Conservation (phyloP, 2,329 filamentous ascomycete species). For the Ascochyta koolunga region DNA sequence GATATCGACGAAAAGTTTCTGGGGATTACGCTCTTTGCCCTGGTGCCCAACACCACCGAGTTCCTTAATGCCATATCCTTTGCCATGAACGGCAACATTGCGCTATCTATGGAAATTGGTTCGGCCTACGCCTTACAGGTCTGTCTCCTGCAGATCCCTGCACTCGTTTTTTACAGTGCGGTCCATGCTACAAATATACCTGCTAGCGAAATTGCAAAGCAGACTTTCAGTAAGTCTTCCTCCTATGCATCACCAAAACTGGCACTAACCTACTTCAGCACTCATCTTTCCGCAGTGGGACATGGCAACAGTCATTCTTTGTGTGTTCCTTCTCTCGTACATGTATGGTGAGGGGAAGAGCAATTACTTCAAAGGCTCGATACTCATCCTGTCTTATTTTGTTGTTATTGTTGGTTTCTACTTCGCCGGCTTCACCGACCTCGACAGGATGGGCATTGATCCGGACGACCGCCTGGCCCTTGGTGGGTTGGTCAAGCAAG, state of each 20-base stretch:
- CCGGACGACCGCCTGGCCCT: slow-evolving; percentile 45
- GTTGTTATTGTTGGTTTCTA: slow-evolving; percentile 93
- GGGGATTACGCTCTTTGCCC: slow-evolving; percentile 92
- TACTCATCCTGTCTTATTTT: slow-evolving; percentile 88
- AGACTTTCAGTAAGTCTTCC: slow-evolving; percentile 67
- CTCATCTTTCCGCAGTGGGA: slow-evolving; percentile 99
- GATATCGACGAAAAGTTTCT: slow-evolving; percentile 97
- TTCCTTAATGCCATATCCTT: slow-evolving; percentile 99
- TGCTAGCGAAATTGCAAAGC: slow-evolving; percentile 60
- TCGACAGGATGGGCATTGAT: slow-evolving; percentile 50
- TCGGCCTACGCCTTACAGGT: slow-evolving; percentile 97
- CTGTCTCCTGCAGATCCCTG: slow-evolving; percentile 91
- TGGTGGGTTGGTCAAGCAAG: slow-evolving; percentile 35
- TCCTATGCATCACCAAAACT: neutral
- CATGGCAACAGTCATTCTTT: slow-evolving; percentile 95
- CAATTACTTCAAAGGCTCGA: slow-evolving; percentile 99
- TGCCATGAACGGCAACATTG: slow-evolving; percentile 99
- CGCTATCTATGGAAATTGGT: slow-evolving; percentile 97
- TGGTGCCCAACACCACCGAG: slow-evolving; percentile 97
- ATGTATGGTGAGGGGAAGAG: slow-evolving; percentile 99
- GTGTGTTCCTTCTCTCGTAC: slow-evolving; percentile 94
- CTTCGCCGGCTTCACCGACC: slow-evolving; percentile 71
- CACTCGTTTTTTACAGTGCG: slow-evolving; percentile 88
- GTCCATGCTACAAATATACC: slow-evolving; percentile 67
- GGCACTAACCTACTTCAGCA: slow-evolving; percentile 50